phyloP scores from a whole-genome alignment of 2,329 filamentous ascomycete species.

The Botrytis elliptica region DNA sequence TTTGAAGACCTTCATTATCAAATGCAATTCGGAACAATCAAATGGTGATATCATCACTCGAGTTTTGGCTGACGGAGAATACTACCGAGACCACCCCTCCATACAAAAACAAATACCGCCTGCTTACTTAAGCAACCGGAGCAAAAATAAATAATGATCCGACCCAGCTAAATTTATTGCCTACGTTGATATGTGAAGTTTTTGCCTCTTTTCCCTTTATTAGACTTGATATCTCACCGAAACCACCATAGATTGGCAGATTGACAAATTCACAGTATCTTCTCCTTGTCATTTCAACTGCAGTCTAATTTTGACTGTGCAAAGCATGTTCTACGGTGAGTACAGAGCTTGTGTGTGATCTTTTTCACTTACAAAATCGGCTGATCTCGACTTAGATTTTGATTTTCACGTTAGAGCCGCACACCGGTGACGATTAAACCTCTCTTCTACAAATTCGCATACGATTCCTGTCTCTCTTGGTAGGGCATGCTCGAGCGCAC shows the following conservation, averaged over 20 bases:
- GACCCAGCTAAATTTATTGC: conserved; percentile 8
- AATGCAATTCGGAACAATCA: neutral
- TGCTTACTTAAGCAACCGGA: conserved; percentile 16
- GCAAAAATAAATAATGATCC: conserved; percentile 19
- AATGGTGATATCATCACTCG: neutral
- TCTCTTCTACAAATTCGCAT: neutral
- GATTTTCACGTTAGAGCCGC: conserved; percentile 13
- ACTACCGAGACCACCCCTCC: neutral
- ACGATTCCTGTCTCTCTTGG: neutral
- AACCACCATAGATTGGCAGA: neutral
- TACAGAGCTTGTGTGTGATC: neutral
- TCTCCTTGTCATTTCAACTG: neutral
- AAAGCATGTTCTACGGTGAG: conserved; percentile 32
- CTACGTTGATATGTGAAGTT: conserved; percentile 3
- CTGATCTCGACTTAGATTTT: conserved; percentile 14
- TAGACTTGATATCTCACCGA: neutral
- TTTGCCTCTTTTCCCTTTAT: conserved; percentile 13
- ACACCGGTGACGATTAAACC: conserved; percentile 19
- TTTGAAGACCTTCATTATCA: neutral
- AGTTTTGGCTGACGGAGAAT: neutral
- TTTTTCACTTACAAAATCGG: neutral
- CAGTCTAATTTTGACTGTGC: conserved; percentile 12
- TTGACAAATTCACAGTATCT: neutral
- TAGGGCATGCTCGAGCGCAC: conserved; percentile 59
- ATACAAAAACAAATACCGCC: neutral